Evolutionary conservation across 2,329 filamentous ascomycete species (phyloP), one percentile per base, ranked within the genome.

Genomic region (Mollisiaceae sp.): DNA sequence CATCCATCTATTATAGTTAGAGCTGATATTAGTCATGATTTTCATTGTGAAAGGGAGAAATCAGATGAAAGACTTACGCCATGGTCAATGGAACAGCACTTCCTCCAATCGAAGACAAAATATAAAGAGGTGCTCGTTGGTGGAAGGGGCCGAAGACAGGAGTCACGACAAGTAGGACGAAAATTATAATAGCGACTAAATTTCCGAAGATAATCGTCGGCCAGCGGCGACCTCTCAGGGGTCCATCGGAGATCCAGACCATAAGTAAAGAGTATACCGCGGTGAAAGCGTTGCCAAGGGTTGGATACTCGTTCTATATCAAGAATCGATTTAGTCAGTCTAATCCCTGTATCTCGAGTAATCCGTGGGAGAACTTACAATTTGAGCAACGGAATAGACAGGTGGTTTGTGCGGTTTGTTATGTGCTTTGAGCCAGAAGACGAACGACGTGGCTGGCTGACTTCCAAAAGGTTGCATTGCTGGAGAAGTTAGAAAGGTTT

Each of bases 211-310:
- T 77, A 55, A 91, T 88, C 0, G 85, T 81, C 0, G 87, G 89
- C 88, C 88, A 91, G 5, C 89, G 79, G 0, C 80, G 82, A 2
- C 88, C 88, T 20, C 79, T 78, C 54, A 89, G 83, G 0, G 90
- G 62, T 0, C 82, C 82, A 73, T 91, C 89, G 0, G 87, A 90
- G 0, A 83, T 83, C 88, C 88, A 91, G 63, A 69, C 67, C 38
- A 63, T 45, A 39, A 69, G 55, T 22, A 69, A 65, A 22, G 62
- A 65, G 45, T 69, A 67, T 4, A 62, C 63, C 12, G 67, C 67
- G 1, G 54, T 65, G 54, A 69, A 69, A 1, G 62, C 67, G 22
- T 69, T 69, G 11, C 52, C 59, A n/a, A 69, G 45, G 18, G 67
- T 65, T 20, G 67, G 67, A 39, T 69, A 69, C 39, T 69, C 67